Evolutionary conservation across 2,329 filamentous ascomycete genomes (phyloP), one percentile per base, ranked within the genome.

Genomic region (Trichoderma polysporum): DNA sequence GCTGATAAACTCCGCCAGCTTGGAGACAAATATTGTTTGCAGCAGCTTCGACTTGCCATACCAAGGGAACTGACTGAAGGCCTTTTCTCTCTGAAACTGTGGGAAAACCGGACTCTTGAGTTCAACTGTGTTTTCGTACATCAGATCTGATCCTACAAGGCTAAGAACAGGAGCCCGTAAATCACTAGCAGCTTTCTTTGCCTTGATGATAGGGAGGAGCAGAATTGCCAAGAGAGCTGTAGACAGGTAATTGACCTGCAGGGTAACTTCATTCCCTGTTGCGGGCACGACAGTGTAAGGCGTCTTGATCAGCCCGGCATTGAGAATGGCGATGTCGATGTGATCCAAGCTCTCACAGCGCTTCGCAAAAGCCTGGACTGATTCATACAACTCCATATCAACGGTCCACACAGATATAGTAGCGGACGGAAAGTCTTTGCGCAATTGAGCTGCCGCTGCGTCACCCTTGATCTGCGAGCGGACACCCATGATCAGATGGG

Each of bases 1-100:
- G 0, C 66, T 64, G 9, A 84, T 74, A 0, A 77, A 72, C 9
- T 79, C 74, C 1, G 75, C 73, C n/a, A 82, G 73, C 15, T 79
- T 76, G 15, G 31, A 53, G 31, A 62, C 2, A 3, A 50, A 62
- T 4, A 62, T 4, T 1, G 31, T 4, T 2, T 37, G 31, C 17
- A 62, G 25, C 8, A 62, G 5, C 17, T 62, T 62, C 7, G 59
- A 39, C 4, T 31, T 53, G 31, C 31, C 45, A 19, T 62, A 62
- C 59, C 22, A 62, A 13, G 33, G n/a, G 47, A 50, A 53, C 3
- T 53, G 47, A 27, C 3, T 7, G 25, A 62, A 53, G 9, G 22
- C 17, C 15, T 37, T 39, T 29, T 37, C 3, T 8, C 13, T 25
- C 9, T 50, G 47, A 33, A 62, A 50, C 31, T 41, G 59, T 12